Percentiles rank a stretch among this genome's conserved stretches.
Evolutionary conservation across 2,329 filamentous ascomycete species (phyloP).

Genomic region (Periglandula ipomoeae): DNA sequence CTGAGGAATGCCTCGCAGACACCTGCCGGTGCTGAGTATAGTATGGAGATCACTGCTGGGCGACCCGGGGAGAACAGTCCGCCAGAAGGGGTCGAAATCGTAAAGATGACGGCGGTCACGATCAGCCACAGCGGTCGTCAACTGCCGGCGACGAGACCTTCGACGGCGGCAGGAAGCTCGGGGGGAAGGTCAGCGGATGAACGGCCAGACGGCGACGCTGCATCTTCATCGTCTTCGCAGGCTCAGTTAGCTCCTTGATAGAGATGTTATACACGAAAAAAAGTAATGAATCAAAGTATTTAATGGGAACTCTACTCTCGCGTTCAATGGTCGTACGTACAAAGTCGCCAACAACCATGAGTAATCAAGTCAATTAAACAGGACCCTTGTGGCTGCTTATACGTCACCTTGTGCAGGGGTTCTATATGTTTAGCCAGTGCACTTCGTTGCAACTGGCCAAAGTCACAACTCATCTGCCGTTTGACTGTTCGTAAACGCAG

Average conservation of each 20-base stretch:
- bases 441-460: too few species aligned
- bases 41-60: not conserved
- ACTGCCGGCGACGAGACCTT: not conserved
- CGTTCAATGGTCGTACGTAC: too few species aligned
- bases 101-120: constrained; percentile 5
- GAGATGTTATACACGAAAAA: not conserved
- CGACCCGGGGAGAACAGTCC: not conserved
- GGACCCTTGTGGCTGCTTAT: too few species aligned
- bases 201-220: not conserved
- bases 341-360: too few species aligned
- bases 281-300: too few species aligned
- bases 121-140: not conserved
- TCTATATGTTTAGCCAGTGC: too few species aligned
- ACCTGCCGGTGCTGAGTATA: constrained; percentile 2
- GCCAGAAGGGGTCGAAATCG: not conserved
- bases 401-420: too few species aligned
- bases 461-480: too few species aligned
- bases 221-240: constrained; percentile 3
- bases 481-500: too few species aligned
- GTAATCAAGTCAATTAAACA: too few species aligned
- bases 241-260: not conserved
- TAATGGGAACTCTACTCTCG: too few species aligned
- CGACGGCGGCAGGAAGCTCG: not conserved
- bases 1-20: not conserved
- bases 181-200: not conserved